Conservation (phyloP, 768 basidiomycete genomes). For the Calocybe cyanea region DNA sequence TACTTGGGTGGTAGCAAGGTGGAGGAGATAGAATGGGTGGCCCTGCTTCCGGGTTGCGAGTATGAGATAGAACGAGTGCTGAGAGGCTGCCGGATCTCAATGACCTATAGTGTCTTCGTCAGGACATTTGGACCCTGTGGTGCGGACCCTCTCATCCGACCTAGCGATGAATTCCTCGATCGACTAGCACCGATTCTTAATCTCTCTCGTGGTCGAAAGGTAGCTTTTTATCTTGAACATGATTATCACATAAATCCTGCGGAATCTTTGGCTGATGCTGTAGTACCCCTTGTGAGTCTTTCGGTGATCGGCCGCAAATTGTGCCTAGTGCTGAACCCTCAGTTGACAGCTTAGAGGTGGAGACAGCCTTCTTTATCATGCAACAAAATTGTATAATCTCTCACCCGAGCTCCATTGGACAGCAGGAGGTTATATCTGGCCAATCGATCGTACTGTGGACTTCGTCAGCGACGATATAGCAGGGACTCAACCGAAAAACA, state of each 20-base stretch:
- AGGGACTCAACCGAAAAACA: slow-evolving; percentile 12
- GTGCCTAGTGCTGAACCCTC: too few relatives aligned
- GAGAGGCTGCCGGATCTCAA: slow-evolving; percentile 63
- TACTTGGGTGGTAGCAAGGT: slow-evolving; percentile 62
- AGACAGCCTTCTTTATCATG: slow-evolving; percentile 72
- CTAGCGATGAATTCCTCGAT: slow-evolving; percentile 73
- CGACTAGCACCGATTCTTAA: slow-evolving; percentile 69
- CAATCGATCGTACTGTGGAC: slow-evolving; percentile 66
- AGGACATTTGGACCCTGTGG: slow-evolving; percentile 59
- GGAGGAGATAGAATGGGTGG: slow-evolving; percentile 75
- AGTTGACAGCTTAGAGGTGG: slow-evolving; percentile 63
- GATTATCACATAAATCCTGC: slow-evolving; percentile 71
- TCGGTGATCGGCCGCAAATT: too few relatives aligned
- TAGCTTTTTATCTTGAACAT: slow-evolving; percentile 69
- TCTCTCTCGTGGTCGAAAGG: slow-evolving; percentile 62
- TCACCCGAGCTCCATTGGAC: slow-evolving; percentile 74
- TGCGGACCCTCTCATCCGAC: slow-evolving; percentile 63
- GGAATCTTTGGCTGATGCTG: slow-evolving; percentile 61
- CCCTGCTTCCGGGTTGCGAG: slow-evolving; percentile 71
- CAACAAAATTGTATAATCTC: slow-evolving; percentile 74
- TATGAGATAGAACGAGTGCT: slow-evolving; percentile 70
- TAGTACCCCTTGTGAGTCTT: slow-evolving; percentile 63
- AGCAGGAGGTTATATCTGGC: slow-evolving; percentile 82
- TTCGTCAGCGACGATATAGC: slow-evolving; percentile 43
- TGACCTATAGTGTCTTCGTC: slow-evolving; percentile 71